phyloP scores from a whole-genome alignment of 371 early-diverging fungal genomes.

The Actinomortierella ambigua region DNA sequence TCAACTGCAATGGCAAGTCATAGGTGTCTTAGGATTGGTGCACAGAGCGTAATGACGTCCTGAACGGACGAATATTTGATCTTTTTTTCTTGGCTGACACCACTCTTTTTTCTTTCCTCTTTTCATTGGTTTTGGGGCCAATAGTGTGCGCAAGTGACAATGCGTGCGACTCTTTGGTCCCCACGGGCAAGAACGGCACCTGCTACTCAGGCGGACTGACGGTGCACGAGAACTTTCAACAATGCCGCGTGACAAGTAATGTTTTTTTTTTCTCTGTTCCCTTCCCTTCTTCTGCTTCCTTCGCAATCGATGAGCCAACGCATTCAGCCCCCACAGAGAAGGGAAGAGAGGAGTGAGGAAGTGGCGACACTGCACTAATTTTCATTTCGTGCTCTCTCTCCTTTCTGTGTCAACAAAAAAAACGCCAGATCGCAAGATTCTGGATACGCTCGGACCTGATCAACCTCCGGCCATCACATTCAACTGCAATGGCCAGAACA shows the following conservation, averaged over 20 bases:
- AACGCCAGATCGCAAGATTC: constrained; percentile 59
- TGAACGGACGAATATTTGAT: background rate
- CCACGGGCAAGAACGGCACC: constrained; percentile 78
- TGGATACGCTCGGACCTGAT: constrained; percentile 59
- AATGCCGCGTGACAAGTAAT: constrained; percentile 85
- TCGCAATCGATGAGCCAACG: constrained; percentile 1
- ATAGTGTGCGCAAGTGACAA: constrained; percentile 78
- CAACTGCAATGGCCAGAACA: constrained; percentile 58
- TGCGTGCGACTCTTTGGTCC: constrained; percentile 78
- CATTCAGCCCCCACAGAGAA: background rate
- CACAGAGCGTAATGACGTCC: background rate
- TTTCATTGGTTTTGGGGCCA: background rate
- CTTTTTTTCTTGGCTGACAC: constrained; percentile 3
- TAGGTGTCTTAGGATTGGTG: background rate
- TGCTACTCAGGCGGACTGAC: constrained; percentile 84
- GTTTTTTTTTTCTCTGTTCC: background rate
- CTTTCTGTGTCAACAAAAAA: no score
- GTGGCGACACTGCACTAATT: no score
- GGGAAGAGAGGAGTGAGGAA: no score
- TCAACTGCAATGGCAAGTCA: constrained; percentile 86
- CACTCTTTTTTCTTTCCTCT: constrained; percentile 2
- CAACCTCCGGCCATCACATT: constrained; percentile 76
- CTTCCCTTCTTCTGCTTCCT: background rate
- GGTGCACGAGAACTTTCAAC: constrained; percentile 79
- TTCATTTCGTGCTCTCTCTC: no score